Base-by-base conservation (phyloP, 2,329 filamentous ascomycete species). In the Colletotrichum tropicale region DNA sequence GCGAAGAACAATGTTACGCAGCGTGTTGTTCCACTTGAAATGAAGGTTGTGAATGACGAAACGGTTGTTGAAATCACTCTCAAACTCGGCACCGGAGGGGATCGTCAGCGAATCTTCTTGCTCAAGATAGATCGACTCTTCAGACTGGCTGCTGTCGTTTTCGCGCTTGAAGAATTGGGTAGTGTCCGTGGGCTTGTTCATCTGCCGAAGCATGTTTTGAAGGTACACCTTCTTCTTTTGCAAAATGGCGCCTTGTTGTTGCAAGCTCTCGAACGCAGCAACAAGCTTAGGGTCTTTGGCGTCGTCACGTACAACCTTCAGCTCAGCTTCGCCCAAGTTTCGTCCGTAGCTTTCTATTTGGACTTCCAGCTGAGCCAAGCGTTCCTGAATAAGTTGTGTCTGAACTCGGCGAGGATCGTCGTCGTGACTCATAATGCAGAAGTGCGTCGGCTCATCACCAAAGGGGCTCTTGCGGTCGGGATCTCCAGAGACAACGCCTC, bases 11-110 rank as follows among this genome's bases (percentile, higher is more conserved):
- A 98, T 98, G 82, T 99, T 98, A 75, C 97, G 93, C 48, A 99
- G 86, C 13, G 96, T 92, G 80, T 99, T 99, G 86, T 98, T 98
- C 97, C 97, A 99, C 84, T 99, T 99, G 73, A 99, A 88, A 81
- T 99, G 97, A 82, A 98, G 91, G 80, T 99, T 99, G 87, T 99
- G 97, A 68, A 99, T 94, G 80, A 98, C 96, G 87, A 99, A 99
- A 3, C 97, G 94, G 82, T 99, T 99, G 83, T 98, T 97, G 88
- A 98, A 99, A 82, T 98, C 96, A 83, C 94, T 98, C 65, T 95
- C 93, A 79, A 96, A 96, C 78, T 98, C 96, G 18, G 94, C 91
- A 5, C 93, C 91, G 1, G 93, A 91, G 4, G 93, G 92, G 3
- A 93, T 90, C 77, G 95, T 93, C 69, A 94, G 87, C 16, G 89